Conservation (phyloP, 2,329 filamentous ascomycete species). For the Penicillium brasilianum region DNA sequence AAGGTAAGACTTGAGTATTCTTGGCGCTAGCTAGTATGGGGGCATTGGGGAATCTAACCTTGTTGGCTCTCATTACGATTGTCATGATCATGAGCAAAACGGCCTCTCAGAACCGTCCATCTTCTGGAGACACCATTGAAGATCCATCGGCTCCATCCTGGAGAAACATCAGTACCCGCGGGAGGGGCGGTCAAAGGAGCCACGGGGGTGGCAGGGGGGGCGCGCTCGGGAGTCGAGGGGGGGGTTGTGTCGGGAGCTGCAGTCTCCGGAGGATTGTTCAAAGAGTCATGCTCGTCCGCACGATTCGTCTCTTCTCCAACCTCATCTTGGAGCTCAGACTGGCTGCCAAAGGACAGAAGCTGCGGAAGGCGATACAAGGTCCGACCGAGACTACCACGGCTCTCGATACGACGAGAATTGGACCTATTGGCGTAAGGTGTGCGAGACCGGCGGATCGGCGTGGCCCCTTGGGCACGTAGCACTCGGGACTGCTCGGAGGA, state of each 20-base stretch:
- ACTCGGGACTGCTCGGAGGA: conserved; percentile 7
- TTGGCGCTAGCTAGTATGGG: not conserved
- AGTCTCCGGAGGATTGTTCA: not conserved
- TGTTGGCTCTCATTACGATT: not conserved
- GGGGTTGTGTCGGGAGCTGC: not conserved
- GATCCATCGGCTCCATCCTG: conserved; percentile 20
- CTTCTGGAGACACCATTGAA: conserved; percentile 25
- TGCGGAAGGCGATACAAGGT: conserved; percentile 42
- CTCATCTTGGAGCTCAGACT: conserved; percentile 29
- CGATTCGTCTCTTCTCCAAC: conserved; percentile 4
- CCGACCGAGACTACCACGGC: conserved; percentile 39
- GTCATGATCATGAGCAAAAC: conserved; percentile 8
- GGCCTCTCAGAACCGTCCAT: conserved; percentile 25
- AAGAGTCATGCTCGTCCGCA: not conserved
- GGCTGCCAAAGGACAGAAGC: conserved; percentile 27
- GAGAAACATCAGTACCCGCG: conserved; percentile 2
- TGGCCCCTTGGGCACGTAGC: conserved; percentile 11
- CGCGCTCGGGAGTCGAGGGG: conserved; percentile 5
- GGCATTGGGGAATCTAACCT: conserved; percentile 6
- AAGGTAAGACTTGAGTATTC: not conserved
- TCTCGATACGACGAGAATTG: conserved; percentile 37
- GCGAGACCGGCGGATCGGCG: conserved; percentile 24
- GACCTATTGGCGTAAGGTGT: conserved; percentile 38
- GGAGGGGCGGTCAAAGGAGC: conserved; percentile 8
- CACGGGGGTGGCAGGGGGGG: conserved; percentile 8